Conservation (phyloP, 2,329 filamentous ascomycete species). For the Esteya vermicola region DNA sequence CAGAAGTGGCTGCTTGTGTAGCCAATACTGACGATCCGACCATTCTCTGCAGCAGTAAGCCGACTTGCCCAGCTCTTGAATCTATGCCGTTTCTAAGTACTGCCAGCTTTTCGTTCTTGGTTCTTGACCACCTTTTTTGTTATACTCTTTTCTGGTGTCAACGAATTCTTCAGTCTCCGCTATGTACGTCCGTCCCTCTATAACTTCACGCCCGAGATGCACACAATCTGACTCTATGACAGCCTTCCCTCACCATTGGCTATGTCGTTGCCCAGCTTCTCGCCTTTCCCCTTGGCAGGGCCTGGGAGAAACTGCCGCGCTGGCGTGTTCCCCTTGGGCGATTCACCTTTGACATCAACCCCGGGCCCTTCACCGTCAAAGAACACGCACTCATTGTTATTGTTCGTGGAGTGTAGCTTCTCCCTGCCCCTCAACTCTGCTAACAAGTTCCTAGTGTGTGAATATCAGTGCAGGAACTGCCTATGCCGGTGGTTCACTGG, state of each 20-base stretch:
- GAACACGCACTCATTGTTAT: conserved; percentile 45
- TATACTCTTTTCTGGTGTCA: conserved; percentile 5
- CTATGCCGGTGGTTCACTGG: conserved; percentile 5
- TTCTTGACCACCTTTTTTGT: conserved; percentile 6
- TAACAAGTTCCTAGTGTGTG: conserved; percentile 4
- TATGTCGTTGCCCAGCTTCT: conserved; percentile 43
- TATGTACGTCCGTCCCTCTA: conserved; percentile 1
- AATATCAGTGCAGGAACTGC: conserved; percentile 6
- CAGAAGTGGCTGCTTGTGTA: conserved; percentile 6
- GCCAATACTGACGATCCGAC: conserved; percentile 7
- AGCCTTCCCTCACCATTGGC: conserved; percentile 39
- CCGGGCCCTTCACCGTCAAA: conserved; percentile 43
- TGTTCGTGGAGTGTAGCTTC: background rate
- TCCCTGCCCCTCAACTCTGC: background rate
- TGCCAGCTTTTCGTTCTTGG: conserved; percentile 6
- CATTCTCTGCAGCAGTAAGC: conserved; percentile 5
- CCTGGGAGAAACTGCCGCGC: conserved; percentile 38
- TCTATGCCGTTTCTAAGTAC: background rate
- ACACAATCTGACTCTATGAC: conserved; percentile 9
- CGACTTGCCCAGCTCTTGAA: background rate
- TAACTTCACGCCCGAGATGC: too few relatives aligned
- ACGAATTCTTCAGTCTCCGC: conserved; percentile 7
- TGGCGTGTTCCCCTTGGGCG: conserved; percentile 22
- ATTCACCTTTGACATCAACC: conserved; percentile 32
- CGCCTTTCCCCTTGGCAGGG: conserved; percentile 39